Base-by-base conservation (phyloP, 1,139 yeast species). In the Hyphopichia fennica region DNA sequence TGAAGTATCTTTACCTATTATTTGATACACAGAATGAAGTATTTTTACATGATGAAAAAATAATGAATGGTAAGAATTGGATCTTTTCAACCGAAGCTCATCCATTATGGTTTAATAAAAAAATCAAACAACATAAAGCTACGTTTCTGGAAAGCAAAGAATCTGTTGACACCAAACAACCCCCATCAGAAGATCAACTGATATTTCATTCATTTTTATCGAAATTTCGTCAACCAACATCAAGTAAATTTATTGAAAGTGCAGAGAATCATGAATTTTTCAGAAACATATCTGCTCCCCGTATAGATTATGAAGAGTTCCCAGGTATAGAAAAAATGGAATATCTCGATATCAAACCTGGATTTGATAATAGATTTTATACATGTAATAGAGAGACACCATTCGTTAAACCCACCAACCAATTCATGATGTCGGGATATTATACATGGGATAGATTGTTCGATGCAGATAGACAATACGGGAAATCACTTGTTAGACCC, bases 1-100 rank as follows among this genome's bases (percentile, higher is more conserved):
- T 87, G 41, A 90, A 90, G 62, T 91, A 91, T 56, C 65, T 90
- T n/a, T 90, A 84, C 54, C 62, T 90, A 27, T 63, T 90, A 38
- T 90, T 90, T 65, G 95, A 89, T 56, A 82, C 75, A 11, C 71
- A 71, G 6, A 81, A 89, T 56, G 77, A 75, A 22, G 56, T 81
- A 18, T 81, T 85, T 50, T 52, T 73, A 13, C 71, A 60, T 37
- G 39, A 46, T 23, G 45, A 50, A 7, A 63, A 66, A 7, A 38
- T 50, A 22, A 67, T 69, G 60, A 51, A 52, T 5, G 51, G 58
- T 20, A 78, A 80, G 35, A 84, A 82, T 52, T 75, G 85, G 64
- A 72, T 91, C 1, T 91, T 90, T 54, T 86, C 96, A 10, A 91
- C 98, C 0, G 98, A 91, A 56, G 98, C 95, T 0, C 98, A 91